Percentiles rank a stretch among this genome's conserved stretches.
Evolutionary conservation across 1,284 basidiomycete genomes (phyloP).

Genomic region (Moesziomyces antarcticus): DNA sequence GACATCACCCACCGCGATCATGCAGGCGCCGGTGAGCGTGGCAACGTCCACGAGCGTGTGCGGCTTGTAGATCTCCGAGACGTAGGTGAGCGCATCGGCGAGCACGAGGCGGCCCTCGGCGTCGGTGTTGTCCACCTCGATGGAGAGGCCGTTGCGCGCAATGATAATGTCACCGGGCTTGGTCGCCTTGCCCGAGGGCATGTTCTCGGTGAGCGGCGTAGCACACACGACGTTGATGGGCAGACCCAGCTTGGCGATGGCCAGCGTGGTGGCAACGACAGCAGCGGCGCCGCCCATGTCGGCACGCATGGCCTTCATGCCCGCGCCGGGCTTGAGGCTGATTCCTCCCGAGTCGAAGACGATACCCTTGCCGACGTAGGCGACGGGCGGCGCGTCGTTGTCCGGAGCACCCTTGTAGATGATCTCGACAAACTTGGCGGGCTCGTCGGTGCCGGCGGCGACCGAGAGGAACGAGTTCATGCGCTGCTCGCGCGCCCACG

Average conservation of each 20-base stretch:
- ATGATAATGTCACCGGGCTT: slow-evolving; percentile 86
- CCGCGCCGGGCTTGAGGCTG: slow-evolving; percentile 79
- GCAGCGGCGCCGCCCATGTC: slow-evolving; percentile 75
- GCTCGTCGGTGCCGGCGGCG: slow-evolving; percentile 82
- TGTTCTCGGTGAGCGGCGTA: slow-evolving; percentile 84
- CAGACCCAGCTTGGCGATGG: slow-evolving; percentile 82
- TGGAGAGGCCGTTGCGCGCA: slow-evolving; percentile 87
- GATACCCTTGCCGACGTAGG: slow-evolving; percentile 82
- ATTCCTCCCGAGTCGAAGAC: slow-evolving; percentile 83
- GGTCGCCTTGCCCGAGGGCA: slow-evolving; percentile 76
- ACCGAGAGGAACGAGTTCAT: slow-evolving; percentile 92
- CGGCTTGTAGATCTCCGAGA: slow-evolving; percentile 80
- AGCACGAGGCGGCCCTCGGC: slow-evolving; percentile 83
- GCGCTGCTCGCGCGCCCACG: slow-evolving; percentile 84
- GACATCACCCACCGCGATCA: slow-evolving; percentile 73
- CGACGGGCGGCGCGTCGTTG: slow-evolving; percentile 74
- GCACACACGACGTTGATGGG: slow-evolving; percentile 81
- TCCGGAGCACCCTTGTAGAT: slow-evolving; percentile 81
- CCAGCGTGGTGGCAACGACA: slow-evolving; percentile 78
- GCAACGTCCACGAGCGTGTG: slow-evolving; percentile 87
- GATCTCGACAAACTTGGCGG: slow-evolving; percentile 87
- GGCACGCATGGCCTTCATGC: slow-evolving; percentile 72
- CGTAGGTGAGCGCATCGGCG: slow-evolving; percentile 85
- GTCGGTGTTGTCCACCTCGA: slow-evolving; percentile 89
- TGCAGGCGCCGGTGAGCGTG: slow-evolving; percentile 75